Evolutionary conservation across 2,329 filamentous ascomycete genomes (phyloP).

Genomic region (Macrophomina tecta): DNA sequence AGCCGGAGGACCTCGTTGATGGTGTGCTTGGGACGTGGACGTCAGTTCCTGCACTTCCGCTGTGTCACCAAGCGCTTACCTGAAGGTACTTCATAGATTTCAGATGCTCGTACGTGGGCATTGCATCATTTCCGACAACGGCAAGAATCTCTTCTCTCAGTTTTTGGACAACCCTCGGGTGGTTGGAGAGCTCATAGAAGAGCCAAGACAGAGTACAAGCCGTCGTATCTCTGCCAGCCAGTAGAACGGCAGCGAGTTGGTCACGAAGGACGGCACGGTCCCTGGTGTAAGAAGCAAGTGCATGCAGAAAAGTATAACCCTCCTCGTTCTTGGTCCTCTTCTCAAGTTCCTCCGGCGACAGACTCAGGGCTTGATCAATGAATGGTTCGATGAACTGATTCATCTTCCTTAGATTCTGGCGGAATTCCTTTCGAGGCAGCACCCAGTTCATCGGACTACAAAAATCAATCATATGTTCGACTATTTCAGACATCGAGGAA

Average conservation of each 20-base stretch:
- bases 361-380: slow-evolving; percentile 74
- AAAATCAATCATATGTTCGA: background rate
- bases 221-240: slow-evolving; percentile 88
- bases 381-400: slow-evolving; percentile 79
- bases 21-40: slow-evolving; percentile 44
- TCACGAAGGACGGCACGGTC: slow-evolving; percentile 74
- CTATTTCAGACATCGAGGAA: background rate
- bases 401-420: slow-evolving; percentile 68
- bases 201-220: slow-evolving; percentile 81
- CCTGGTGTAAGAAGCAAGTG: slow-evolving; percentile 80
- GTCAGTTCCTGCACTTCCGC: slow-evolving; percentile 40
- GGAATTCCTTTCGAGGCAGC: slow-evolving; percentile 69
- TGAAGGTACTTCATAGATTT: slow-evolving; percentile 85
- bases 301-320: slow-evolving; percentile 85
- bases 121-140: slow-evolving; percentile 66
- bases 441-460: slow-evolving; percentile 64
- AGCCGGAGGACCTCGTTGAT: slow-evolving; percentile 54
- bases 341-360: slow-evolving; percentile 74
- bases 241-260: slow-evolving; percentile 80
- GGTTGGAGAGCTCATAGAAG: slow-evolving; percentile 78
- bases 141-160: slow-evolving; percentile 75
- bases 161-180: slow-evolving; percentile 70
- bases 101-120: slow-evolving; percentile 75
- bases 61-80: background rate
- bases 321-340: slow-evolving; percentile 73